Percentiles rank a stretch among this genome's conserved stretches.
These are phyloP conservation scores for Monascus purpureus DNA, from an alignment of 495 filamentous ascomycete genomes.

Conservation along the genomic window DNA sequence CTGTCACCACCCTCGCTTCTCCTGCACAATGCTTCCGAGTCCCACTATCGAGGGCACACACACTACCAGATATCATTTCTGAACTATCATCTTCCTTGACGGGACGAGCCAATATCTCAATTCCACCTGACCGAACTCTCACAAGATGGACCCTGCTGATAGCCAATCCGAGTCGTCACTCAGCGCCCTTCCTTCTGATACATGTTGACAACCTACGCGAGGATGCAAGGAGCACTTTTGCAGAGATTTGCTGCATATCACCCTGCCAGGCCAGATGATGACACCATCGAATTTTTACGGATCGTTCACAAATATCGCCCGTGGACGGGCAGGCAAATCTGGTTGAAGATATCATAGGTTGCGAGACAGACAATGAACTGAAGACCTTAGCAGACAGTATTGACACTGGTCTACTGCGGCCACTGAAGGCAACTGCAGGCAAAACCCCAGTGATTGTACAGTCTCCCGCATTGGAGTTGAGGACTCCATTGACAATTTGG, in stretches of 20 bases:
- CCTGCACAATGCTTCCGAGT: too few species aligned
- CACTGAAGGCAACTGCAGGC: neutral
- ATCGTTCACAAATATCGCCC: neutral
- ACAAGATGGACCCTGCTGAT: neutral
- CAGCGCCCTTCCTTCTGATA: neutral
- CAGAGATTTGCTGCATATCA: slow-evolving; percentile 1
- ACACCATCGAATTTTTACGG: slow-evolving; percentile 1
- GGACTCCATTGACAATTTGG: neutral
- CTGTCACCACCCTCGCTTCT: too few species aligned
- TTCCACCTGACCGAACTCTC: neutral
- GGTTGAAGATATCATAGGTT: neutral
- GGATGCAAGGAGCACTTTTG: neutral
- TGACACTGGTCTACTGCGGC: neutral
- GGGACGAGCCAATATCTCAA: neutral
- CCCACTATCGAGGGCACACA: neutral
- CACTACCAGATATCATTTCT: neutral
- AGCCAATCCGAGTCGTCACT: neutral
- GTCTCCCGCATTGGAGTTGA: neutral
- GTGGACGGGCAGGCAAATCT: slow-evolving; percentile 1
- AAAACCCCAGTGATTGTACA: neutral
- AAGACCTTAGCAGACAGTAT: neutral
- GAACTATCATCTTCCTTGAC: neutral
- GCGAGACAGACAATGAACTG: neutral
- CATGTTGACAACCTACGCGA: neutral
- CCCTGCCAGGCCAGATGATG: neutral